Evolutionary conservation across 495 filamentous ascomycete species (phyloP).

Genomic region (Alectoria sarmentosa): DNA sequence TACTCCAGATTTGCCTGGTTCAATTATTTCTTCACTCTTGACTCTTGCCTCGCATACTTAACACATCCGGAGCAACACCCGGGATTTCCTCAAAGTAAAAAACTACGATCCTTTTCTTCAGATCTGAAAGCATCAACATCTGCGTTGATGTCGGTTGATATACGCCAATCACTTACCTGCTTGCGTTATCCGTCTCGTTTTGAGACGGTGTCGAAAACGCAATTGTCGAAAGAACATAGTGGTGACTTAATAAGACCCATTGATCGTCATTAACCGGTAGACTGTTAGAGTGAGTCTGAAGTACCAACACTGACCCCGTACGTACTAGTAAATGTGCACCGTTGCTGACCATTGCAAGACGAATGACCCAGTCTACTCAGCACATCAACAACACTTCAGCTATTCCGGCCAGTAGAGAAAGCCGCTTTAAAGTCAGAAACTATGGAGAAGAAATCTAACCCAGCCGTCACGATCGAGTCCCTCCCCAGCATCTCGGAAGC

Average conservation of each 20-base stretch:
- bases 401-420: constrained; percentile 17
- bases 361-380: neutral
- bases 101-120: constrained; percentile 1
- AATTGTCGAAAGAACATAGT: constrained; percentile 64
- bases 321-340: neutral
- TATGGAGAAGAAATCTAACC: constrained; percentile 28
- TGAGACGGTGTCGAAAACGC: constrained; percentile 64
- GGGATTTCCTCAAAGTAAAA: neutral
- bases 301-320: neutral
- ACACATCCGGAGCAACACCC: neutral
- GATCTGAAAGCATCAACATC: constrained; percentile 3
- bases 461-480: constrained; percentile 30
- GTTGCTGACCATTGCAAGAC: constrained; percentile 1
- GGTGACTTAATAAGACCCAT: constrained; percentile 46
- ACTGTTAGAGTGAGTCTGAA: neutral
- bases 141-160: constrained; percentile 70
- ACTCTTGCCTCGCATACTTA: neutral
- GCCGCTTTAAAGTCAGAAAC: neutral
- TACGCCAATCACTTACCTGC: constrained; percentile 60
- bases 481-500: constrained; percentile 31
- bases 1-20: neutral
- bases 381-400: neutral
- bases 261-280: constrained; percentile 28
- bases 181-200: constrained; percentile 64
- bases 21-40: neutral